These are phyloP conservation scores for Pseudotsuga menziesii DNA, from an alignment of 75 land plant species.

Conservation along the genomic window DNA sequence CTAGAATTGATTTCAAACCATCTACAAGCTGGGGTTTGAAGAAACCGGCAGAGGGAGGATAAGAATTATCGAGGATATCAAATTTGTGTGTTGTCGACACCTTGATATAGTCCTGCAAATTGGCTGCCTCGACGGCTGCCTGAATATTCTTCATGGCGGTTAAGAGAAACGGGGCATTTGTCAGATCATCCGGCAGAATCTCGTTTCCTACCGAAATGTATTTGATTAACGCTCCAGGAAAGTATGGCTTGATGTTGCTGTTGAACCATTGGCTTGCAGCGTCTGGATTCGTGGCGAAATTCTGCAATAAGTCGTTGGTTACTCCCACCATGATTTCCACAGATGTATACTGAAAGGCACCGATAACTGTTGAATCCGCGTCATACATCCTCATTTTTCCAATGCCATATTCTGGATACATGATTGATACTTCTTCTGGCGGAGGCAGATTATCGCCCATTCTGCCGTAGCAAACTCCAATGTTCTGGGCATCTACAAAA, in stretches of 20 bases:
- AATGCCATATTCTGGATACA: constrained; percentile 27
- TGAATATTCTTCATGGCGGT: constrained; percentile 36
- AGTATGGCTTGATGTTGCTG: constrained; percentile 15
- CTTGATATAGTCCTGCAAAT: constrained; percentile 16
- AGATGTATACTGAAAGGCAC: constrained; percentile 14
- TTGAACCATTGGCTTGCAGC: constrained; percentile 28
- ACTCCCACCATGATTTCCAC: constrained; percentile 23
- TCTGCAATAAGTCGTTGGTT: constrained; percentile 17
- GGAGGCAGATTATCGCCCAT: constrained; percentile 36
- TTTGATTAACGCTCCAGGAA: constrained; percentile 17
- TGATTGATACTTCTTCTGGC: constrained; percentile 30
- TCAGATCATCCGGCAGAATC: constrained; percentile 16
- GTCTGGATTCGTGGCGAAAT: constrained; percentile 10
- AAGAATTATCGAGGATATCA: constrained; percentile 17
- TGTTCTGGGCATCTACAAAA: constrained; percentile 7
- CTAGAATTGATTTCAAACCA: constrained; percentile 11
- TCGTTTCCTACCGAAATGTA: constrained; percentile 48
- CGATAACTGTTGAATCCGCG: constrained; percentile 16
- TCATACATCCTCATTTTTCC: constrained; percentile 38
- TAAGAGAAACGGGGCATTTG: constrained; percentile 10
- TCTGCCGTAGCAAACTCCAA: constrained; percentile 49
- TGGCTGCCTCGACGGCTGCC: constrained; percentile 10
- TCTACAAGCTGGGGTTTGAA: constrained; percentile 7
- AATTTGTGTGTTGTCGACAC: constrained; percentile 23
- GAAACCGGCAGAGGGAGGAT: constrained; percentile 32